phyloP scores from a whole-genome alignment of 345 rosid genomes.

The Populus tremula region DNA sequence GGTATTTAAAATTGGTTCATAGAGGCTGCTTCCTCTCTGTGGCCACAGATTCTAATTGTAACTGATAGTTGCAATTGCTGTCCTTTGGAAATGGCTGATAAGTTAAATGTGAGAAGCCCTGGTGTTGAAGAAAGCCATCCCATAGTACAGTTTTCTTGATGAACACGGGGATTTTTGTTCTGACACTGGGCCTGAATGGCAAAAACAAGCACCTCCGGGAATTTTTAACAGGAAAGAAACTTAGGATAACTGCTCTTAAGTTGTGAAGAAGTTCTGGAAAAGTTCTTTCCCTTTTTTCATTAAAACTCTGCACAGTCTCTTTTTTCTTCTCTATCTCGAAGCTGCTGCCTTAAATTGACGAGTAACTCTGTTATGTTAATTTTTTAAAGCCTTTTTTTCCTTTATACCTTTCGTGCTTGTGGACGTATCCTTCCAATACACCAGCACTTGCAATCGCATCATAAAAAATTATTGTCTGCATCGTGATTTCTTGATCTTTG shows the following conservation, averaged over 20 bases:
- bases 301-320: neutral
- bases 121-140: neutral
- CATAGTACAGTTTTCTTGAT: neutral
- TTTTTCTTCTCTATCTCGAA: neutral
- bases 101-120: neutral
- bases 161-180: neutral
- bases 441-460: neutral
- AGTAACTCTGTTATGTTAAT: neutral
- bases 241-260: neutral
- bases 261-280: neutral
- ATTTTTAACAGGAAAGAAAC: neutral
- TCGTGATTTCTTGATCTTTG: neutral
- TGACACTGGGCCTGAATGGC: neutral
- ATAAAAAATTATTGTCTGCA: neutral
- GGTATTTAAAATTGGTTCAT: neutral
- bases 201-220: neutral
- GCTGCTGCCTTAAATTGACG: neutral
- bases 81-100: neutral
- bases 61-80: neutral
- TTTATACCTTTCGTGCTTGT: neutral
- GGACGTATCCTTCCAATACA: neutral
- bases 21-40: neutral
- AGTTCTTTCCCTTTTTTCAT: neutral
- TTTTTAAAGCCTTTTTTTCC: neutral
- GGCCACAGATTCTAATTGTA: neutral